Conservation (phyloP, 192 early-diverging fungal species). For the Gamsiella multidivaricata region DNA sequence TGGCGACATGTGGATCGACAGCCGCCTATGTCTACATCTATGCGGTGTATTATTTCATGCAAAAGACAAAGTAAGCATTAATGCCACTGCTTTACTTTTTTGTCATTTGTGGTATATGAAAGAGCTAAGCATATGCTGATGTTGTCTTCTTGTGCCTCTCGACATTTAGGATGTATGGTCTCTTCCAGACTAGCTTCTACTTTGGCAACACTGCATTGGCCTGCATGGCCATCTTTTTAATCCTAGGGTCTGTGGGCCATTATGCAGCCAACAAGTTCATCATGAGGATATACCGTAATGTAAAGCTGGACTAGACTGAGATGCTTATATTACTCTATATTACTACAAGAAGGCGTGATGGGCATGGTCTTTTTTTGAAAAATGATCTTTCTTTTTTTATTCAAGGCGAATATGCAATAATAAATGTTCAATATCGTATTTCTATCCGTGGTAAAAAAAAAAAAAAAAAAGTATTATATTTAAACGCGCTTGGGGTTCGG, state of each 20-base stretch:
- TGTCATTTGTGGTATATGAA: background rate
- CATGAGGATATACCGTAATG: constrained; percentile 77
- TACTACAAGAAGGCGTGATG: too few species aligned
- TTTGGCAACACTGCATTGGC: constrained; percentile 81
- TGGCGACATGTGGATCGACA: constrained; percentile 80
- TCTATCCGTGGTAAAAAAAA: too few species aligned
- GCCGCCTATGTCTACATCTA: constrained; percentile 83
- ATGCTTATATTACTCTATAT: too few species aligned
- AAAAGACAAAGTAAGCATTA: constrained; percentile 71
- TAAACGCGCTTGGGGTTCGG: too few species aligned
- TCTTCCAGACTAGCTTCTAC: constrained; percentile 83
- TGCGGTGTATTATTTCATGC: constrained; percentile 79
- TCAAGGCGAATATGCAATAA: too few species aligned
- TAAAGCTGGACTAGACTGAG: constrained; percentile 71
- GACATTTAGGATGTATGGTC: constrained; percentile 75
- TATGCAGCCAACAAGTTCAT: constrained; percentile 73
- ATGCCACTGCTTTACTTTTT: background rate
- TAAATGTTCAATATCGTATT: too few species aligned
- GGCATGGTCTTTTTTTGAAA: too few species aligned
- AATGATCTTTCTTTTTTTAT: too few species aligned
- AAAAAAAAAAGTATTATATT: too few species aligned
- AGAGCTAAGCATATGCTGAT: too few species aligned
- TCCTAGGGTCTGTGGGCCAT: constrained; percentile 80
- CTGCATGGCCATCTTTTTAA: constrained; percentile 73
- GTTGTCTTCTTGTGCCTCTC: constrained; percentile 4